Conservation (phyloP, 805 yeast genomes). For the Candida quercuum region DNA sequence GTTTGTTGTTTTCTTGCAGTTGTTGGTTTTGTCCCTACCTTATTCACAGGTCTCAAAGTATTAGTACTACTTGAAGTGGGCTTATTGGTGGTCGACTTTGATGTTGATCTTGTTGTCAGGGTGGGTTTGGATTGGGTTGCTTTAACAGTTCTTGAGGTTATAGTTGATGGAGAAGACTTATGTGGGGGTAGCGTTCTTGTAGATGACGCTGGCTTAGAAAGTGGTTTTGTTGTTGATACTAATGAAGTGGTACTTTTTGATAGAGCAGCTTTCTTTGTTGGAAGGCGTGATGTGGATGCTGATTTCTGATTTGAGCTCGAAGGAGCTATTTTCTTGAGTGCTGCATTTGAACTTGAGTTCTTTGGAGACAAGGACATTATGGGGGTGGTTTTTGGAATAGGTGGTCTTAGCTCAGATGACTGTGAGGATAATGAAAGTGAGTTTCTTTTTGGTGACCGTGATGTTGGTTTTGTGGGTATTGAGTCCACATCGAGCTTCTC, state of each 20-base stretch:
- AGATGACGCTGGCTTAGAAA: not conserved
- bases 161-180: not conserved
- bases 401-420: not conserved
- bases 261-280: not conserved
- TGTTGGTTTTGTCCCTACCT: not conserved
- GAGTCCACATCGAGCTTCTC: conserved; percentile 2
- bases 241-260: not conserved
- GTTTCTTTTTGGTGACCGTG: not conserved
- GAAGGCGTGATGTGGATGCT: not conserved
- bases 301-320: not conserved
- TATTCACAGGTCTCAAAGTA: not conserved
- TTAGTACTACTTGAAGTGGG: not conserved
- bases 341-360: not conserved
- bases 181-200: not conserved
- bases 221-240: not conserved
- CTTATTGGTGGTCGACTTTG: too few relatives aligned
- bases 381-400: not conserved
- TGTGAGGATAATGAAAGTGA: not conserved
- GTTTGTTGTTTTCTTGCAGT: too few relatives aligned
- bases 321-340: not conserved
- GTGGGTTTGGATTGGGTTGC: not conserved
- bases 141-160: not conserved
- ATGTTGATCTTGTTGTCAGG: not conserved
- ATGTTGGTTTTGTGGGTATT: not conserved
- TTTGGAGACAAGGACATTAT: not conserved